These are phyloP conservation scores for Noccaea bulbosa DNA, from an alignment of 345 rosid genomes.

Conservation along the genomic window DNA sequence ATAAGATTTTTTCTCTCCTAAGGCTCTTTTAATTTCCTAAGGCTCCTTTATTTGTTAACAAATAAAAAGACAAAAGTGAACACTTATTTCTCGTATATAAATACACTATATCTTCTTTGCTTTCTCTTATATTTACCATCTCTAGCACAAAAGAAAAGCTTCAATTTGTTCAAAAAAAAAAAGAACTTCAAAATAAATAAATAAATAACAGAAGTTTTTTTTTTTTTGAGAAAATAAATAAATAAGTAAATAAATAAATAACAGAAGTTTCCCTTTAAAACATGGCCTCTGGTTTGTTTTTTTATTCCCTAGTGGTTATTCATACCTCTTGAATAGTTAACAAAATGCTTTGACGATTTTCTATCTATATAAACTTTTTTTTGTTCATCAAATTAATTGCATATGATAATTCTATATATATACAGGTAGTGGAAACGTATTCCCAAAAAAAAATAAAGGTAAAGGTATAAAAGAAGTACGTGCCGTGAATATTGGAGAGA, in stretches of 20 bases:
- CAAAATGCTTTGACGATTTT: no score
- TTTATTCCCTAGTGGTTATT: neutral
- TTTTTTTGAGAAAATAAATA: no score
- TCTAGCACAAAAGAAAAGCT: neutral
- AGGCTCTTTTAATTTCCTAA: neutral
- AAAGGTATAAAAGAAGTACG: no score
- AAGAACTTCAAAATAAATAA: neutral
- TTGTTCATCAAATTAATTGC: no score
- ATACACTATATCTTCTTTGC: conserved; percentile 1
- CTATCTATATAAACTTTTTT: no score
- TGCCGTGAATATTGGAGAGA: no score
- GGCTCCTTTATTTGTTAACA: neutral
- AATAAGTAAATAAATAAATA: neutral
- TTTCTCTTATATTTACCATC: neutral
- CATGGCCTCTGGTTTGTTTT: conserved; percentile 8
- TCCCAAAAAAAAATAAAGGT: no score
- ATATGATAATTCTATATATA: no score
- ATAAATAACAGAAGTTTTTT: neutral
- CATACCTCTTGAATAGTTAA: neutral
- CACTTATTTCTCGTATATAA: neutral
- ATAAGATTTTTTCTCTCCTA: neutral
- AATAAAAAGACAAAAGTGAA: no score
- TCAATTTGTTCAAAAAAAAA: no score
- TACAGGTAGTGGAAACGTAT: no score
- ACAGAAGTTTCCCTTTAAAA: neutral